Evolutionary conservation across 176 grass and related monocot genomes (phyloP), one percentile per base, ranked within the genome.

Genomic region (Lolium multiflorum): DNA sequence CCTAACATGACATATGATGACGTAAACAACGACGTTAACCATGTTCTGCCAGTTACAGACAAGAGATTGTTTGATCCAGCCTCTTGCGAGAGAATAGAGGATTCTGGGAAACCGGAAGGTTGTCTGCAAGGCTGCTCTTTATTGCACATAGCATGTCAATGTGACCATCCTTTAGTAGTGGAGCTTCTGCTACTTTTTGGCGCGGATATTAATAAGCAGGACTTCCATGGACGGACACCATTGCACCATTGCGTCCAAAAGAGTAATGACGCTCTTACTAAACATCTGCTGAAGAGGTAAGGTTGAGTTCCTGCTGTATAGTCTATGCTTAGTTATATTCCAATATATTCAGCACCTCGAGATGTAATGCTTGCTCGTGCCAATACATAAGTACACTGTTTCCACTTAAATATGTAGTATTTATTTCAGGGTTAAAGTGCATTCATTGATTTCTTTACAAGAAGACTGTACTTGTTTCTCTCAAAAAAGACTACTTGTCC

Each of bases 241-340:
- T 85, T 98, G 78, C 96, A 98, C 81, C 93, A 85, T 88, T 98
- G 96, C 81, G 91, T 95, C 57, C 92, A 89, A 80, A 90, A 81
- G 78, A 98, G 92, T 86, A 98, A 95, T 79, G 89, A 98, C 87
- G 76, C 67, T 28, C 85, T 95, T 72, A 90, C 95, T 20, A 98
- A 98, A 78, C 94, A 95, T 92, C 87, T 98, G 11, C 76, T 98
- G 14, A 98, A 90, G 84, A 98, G 93, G 95, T 98, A 93, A 47
- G 59, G 14, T 78, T 77, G n/a, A 63, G 72, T 76, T 79, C 28
- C 26, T 51, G 35, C 39, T 43, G 66, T 62, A 86, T 59, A 22
- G 21, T 81, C 3, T 51, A 16, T 4, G 37, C 16, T 67, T 85
- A 57, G 31, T 87, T 71, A 61, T 46, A 44, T 69, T 76, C 11